Evolutionary conservation across 2,329 filamentous ascomycete species (phyloP).

Genomic region (Scolecobasidium constrictum): DNA sequence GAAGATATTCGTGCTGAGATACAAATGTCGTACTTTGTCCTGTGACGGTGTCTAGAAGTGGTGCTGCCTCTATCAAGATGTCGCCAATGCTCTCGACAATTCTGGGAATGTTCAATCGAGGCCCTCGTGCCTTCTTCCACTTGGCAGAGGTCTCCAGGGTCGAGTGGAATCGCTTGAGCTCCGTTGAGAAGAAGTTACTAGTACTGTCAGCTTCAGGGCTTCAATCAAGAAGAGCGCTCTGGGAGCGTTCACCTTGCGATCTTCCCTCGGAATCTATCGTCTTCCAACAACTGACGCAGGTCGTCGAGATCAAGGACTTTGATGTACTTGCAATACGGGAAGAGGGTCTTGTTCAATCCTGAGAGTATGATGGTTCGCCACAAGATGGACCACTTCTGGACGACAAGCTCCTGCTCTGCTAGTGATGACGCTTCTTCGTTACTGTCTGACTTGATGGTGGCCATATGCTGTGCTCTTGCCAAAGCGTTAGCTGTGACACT

Average conservation of each 20-base stretch:
- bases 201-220: neutral
- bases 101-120: conserved; percentile 21
- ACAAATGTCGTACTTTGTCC: conserved; percentile 38
- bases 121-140: conserved; percentile 20
- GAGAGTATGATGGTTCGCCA: conserved; percentile 62
- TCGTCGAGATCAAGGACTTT: conserved; percentile 52
- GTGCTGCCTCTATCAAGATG: conserved; percentile 36
- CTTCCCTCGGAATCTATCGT: conserved; percentile 46
- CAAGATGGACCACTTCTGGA: conserved; percentile 49
- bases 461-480: conserved; percentile 7
- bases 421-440: conserved; percentile 30
- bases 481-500: too few relatives aligned
- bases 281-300: conserved; percentile 47
- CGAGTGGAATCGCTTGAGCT: conserved; percentile 33
- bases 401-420: conserved; percentile 34
- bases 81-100: conserved; percentile 40
- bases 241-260: conserved; percentile 38
- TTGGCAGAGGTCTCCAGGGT: conserved; percentile 17
- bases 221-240: too few relatives aligned
- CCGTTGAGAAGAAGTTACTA: conserved; percentile 41
- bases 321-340: conserved; percentile 61
- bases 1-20: too few relatives aligned
- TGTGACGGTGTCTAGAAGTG: conserved; percentile 48
- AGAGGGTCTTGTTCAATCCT: conserved; percentile 49
- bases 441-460: conserved; percentile 15